These are phyloP conservation scores for Boechera divaricarpa DNA, from an alignment of 345 rosid genomes.

Conservation along the genomic window DNA sequence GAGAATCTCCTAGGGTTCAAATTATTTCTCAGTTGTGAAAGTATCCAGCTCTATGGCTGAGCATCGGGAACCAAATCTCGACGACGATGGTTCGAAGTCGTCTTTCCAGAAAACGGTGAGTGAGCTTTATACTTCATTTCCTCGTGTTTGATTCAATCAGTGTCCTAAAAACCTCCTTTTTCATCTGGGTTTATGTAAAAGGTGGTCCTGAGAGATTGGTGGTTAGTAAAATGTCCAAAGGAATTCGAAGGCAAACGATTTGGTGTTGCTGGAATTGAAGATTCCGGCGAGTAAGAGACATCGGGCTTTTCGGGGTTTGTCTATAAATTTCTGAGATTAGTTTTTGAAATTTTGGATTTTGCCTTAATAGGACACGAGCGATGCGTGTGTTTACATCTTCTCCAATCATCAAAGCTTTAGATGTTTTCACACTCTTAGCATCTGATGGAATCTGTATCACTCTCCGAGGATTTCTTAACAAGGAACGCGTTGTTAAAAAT, in stretches of 20 bases:
- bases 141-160: neutral
- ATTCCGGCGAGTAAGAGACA: slow-evolving; percentile 53
- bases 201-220: slow-evolving; percentile 79
- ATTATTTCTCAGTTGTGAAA: neutral
- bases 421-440: slow-evolving; percentile 69
- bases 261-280: slow-evolving; percentile 69
- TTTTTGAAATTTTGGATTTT: neutral
- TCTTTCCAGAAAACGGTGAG: slow-evolving; percentile 38
- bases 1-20: neutral
- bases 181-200: slow-evolving; percentile 26
- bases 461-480: slow-evolving; percentile 65
- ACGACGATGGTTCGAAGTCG: slow-evolving; percentile 15
- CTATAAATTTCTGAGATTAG: neutral
- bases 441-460: slow-evolving; percentile 65
- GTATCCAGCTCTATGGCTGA: slow-evolving; percentile 26
- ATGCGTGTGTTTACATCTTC: slow-evolving; percentile 73
- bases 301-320: neutral
- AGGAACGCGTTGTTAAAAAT: slow-evolving; percentile 48
- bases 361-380: slow-evolving; percentile 48
- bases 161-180: neutral
- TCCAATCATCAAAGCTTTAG: slow-evolving; percentile 62
- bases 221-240: slow-evolving; percentile 61
- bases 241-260: slow-evolving; percentile 62
- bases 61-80: neutral
- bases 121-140: neutral